phyloP scores from a whole-genome alignment of 192 early-diverging fungal species.

The Backusella luteola region DNA sequence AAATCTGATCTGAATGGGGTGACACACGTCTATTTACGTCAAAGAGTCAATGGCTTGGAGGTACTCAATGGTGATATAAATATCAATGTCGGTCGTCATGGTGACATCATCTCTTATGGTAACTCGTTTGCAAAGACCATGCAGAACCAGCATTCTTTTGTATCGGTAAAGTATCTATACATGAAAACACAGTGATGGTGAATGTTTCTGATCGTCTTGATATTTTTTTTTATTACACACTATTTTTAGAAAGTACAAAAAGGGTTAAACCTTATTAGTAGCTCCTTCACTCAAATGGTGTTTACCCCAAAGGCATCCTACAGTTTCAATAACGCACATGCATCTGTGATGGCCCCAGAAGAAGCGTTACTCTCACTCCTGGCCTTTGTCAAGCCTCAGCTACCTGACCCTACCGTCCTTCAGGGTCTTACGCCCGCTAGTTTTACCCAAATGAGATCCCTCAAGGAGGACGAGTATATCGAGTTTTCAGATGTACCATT shows the following conservation, averaged over 20 bases:
- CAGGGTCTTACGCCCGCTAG: not conserved
- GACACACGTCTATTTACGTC: slow-evolving; percentile 82
- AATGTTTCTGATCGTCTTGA: not conserved
- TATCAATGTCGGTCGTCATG: slow-evolving; percentile 68
- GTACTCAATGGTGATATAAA: slow-evolving; percentile 84
- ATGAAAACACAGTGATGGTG: not conserved
- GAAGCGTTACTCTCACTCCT: slow-evolving; percentile 66
- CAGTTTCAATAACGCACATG: not conserved
- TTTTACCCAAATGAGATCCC: slow-evolving; percentile 29
- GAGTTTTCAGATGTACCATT: slow-evolving; percentile 48
- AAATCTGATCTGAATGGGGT: slow-evolving; percentile 67
- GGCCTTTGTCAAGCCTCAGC: slow-evolving; percentile 52
- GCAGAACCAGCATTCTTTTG: not conserved
- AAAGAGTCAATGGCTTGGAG: slow-evolving; percentile 63
- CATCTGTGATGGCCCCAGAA: slow-evolving; percentile 49
- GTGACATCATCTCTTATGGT: slow-evolving; percentile 70
- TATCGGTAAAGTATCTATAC: not conserved
- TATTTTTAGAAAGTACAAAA: not conserved
- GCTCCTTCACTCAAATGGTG: not conserved
- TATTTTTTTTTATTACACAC: not conserved
- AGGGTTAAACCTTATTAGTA: not conserved
- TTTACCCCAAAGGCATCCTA: slow-evolving; percentile 6
- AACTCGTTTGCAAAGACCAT: slow-evolving; percentile 54
- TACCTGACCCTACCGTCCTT: slow-evolving; percentile 33
- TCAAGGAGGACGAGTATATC: slow-evolving; percentile 36